Evolutionary conservation across 1,284 basidiomycete species (phyloP), one percentile per base, ranked within the genome.

Genomic region (Earliella scabrosa): DNA sequence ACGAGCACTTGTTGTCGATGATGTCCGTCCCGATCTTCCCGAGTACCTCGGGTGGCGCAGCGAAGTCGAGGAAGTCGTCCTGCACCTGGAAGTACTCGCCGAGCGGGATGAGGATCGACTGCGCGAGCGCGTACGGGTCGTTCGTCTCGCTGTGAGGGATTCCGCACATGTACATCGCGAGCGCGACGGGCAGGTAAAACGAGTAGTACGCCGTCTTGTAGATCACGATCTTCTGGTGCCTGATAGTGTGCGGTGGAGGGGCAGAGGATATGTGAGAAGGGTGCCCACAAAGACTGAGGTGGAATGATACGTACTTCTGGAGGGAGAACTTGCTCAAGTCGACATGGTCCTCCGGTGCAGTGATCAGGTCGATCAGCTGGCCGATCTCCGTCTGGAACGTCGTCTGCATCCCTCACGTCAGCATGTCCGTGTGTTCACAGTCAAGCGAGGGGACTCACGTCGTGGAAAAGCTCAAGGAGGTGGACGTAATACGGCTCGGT

Each of bases 81-180:
- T 99, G 97, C 47, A 97, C 85, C 77, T 99, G 97, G 87, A 98
- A 99, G 78, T 98, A 99, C 75, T 97, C 95, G 56, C 97, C 97
- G 59, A 98, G 83, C 9, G 93, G 94, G 52, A 99, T 77, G 45
- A 98, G 85, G 70, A 99, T 97, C 47, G 86, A 83, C 49, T 88
- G 80, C 0, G 97, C 92, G 61, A 86, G 75, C 54, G 90, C 82
- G 80, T 95, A 98, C 4, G 92, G 87, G 13, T 82, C 74, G 31
- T 83, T 75, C 20, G 70, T 52, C 24, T 61, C 49, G 26, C 75
- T 55, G 49, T 68, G 70, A 59, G 87, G 85, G 67, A 97, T 85
- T 52, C 86, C 85, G 63, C 82, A 82, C 74, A 93, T 75, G 71
- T 88, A 85, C 88, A 99, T 91, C 21, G 95, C 95, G 58, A 97